Evolutionary conservation across 768 basidiomycete species (phyloP).

Genomic region (Postia placenta): DNA sequence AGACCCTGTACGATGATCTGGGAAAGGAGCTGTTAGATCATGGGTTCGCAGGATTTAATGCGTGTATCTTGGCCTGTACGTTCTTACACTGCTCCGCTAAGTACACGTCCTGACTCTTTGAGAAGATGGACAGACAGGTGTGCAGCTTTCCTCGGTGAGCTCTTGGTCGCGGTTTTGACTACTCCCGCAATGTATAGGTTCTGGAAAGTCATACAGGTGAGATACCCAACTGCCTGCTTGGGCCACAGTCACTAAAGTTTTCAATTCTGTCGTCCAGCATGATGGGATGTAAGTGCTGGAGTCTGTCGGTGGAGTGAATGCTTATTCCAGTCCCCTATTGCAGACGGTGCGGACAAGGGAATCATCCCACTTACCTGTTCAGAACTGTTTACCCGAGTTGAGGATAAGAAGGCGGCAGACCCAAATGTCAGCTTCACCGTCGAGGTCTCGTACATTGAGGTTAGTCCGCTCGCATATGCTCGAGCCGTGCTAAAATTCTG

Average conservation of each 20-base stretch:
- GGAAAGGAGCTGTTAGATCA: slow-evolving; percentile 94
- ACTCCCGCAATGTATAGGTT: slow-evolving; percentile 41
- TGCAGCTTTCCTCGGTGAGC: slow-evolving; percentile 20
- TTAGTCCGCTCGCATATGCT: slow-evolving; percentile 23
- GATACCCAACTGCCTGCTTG: slow-evolving; percentile 14
- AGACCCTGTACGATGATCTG: slow-evolving; percentile 90
- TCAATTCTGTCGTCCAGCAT: slow-evolving; percentile 47
- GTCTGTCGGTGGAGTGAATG: not conserved
- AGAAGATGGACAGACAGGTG: slow-evolving; percentile 83
- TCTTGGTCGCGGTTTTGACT: not conserved
- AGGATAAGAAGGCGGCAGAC: slow-evolving; percentile 54
- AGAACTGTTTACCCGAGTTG: slow-evolving; percentile 85
- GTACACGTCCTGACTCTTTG: slow-evolving; percentile 8
- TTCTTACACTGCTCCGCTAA: slow-evolving; percentile 17
- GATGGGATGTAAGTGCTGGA: slow-evolving; percentile 79
- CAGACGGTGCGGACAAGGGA: slow-evolving; percentile 93
- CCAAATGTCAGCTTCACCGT: slow-evolving; percentile 78
- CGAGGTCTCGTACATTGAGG: slow-evolving; percentile 98
- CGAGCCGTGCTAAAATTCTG: not conserved
- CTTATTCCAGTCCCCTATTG: not conserved
- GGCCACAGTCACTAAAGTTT: not conserved
- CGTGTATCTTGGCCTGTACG: slow-evolving; percentile 98
- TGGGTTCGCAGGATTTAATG: slow-evolving; percentile 94
- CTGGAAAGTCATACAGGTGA: slow-evolving; percentile 89
- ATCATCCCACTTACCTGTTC: slow-evolving; percentile 95